Base-by-base conservation (phyloP, 306 rosid species). In the Elaeagnus macrophylla region DNA sequence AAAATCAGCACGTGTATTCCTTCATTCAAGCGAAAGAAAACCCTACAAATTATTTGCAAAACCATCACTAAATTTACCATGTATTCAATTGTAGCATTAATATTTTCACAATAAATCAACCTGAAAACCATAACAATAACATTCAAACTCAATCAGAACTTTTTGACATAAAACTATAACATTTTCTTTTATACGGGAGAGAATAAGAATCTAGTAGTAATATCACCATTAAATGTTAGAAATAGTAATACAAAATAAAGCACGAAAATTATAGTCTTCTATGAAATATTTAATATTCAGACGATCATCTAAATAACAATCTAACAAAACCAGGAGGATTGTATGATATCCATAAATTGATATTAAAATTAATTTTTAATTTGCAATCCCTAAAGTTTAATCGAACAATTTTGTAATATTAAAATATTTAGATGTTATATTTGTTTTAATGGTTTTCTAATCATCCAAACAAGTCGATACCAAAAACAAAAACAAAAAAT, bases 101-200 rank as follows among this genome's bases (percentile, higher is more conserved):
- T 38, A 10, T 60, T 60, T 45, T 40, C 48, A 60, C n/a, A 25
- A 54, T 37, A 46, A 51, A 51, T 35, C 51, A 53, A 60, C 73
- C 73, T 68, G 73, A 60, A 60, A 68, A 7, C 32, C 61, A 54
- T 35, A 60, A 6, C 67, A 47, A 38, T 3, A 25, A 44, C 61
- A 59, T 48, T 1, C 17, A 9, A 66, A 40, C 32, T 25, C 45
- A 42, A 48, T 57, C 64, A 66, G 39, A 20, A 57, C 44, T 12
- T 25, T 36, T 4, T 8, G 51, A 14, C 43, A 32, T 9, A 42
- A 14, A 62, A 32, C 18, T 6, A 39, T 40, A n/a, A 41, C 4
- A 25, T 25, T 25, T 25, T 25, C 32, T 25, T 25, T 25, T 25
- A 3, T 25, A 25, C 32, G 4, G 4, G 32, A 25, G 32, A 25